These are phyloP conservation scores for Ganoderma leucocontextum DNA, from an alignment of 1,284 basidiomycete genomes.

Conservation along the genomic window DNA sequence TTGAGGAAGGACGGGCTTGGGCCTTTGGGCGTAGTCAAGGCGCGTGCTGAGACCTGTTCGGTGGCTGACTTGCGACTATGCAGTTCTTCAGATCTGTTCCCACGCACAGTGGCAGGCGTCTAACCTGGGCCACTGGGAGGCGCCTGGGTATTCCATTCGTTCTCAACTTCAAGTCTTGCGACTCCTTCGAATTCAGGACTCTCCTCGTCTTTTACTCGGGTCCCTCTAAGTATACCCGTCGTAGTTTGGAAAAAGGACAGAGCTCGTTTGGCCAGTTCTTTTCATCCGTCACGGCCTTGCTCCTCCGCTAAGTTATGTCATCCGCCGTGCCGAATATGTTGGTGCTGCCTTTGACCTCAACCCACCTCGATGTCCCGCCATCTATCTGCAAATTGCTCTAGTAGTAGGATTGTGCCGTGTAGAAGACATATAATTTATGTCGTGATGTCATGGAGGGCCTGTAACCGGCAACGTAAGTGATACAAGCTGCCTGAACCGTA, in stretches of 20 bases:
- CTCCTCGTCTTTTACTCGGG: too few relatives aligned
- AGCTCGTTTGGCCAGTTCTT: too few relatives aligned
- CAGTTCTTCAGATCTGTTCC: constrained; percentile 39
- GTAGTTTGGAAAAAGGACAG: too few relatives aligned
- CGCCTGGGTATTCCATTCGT: background rate
- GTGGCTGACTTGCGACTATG: constrained; percentile 42
- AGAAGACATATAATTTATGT: background rate
- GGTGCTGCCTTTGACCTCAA: too few relatives aligned
- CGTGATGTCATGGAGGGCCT: background rate
- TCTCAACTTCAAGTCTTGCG: too few relatives aligned
- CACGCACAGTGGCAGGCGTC: constrained; percentile 26
- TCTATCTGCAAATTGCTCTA: background rate
- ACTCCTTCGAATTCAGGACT: too few relatives aligned
- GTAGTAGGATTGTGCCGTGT: background rate
- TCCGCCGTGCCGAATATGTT: too few relatives aligned
- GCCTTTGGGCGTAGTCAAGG: constrained; percentile 29
- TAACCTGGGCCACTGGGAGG: too few relatives aligned
- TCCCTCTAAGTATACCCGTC: too few relatives aligned
- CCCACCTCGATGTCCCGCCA: background rate
- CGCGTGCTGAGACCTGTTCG: constrained; percentile 32
- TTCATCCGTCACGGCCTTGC: too few relatives aligned
- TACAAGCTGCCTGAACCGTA: background rate
- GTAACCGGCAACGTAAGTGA: background rate
- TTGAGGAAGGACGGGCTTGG: constrained; percentile 44
- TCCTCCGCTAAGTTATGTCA: too few relatives aligned